Evolutionary conservation across 768 basidiomycete genomes (phyloP).

Genomic region (Xerocomellus dryophilus): DNA sequence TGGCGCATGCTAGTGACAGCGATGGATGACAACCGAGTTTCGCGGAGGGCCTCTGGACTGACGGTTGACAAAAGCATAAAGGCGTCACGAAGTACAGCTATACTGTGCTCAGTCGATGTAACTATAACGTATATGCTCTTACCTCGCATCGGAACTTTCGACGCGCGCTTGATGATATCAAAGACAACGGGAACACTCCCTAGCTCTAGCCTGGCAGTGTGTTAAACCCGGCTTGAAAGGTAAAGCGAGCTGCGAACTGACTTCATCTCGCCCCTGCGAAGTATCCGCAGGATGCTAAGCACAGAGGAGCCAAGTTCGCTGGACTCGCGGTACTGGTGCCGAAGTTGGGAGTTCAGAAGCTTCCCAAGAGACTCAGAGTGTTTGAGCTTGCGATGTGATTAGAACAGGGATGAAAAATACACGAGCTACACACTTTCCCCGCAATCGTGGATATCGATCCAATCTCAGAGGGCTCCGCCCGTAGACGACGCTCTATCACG

Average conservation of each 20-base stretch:
- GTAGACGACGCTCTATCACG: constrained; percentile 12
- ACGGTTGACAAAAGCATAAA: constrained; percentile 33
- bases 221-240: not conserved
- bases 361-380: constrained; percentile 20
- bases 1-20: constrained; percentile 50
- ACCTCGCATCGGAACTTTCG: constrained; percentile 28
- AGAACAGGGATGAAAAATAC: not conserved
- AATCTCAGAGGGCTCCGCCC: constrained; percentile 9
- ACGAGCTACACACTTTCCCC: constrained; percentile 22
- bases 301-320: not conserved
- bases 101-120: constrained; percentile 16
- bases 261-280: constrained; percentile 24
- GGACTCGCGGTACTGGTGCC: constrained; percentile 11
- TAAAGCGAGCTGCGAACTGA: constrained; percentile 9
- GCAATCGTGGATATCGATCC: constrained; percentile 8
- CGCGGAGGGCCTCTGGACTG: constrained; percentile 16
- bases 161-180: constrained; percentile 25
- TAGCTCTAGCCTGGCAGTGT: constrained; percentile 21
- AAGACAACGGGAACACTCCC: constrained; percentile 19
- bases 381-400: constrained; percentile 19
- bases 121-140: not conserved
- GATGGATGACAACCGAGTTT: constrained; percentile 14
- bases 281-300: constrained; percentile 20
- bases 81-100: constrained; percentile 34
- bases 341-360: constrained; percentile 24